Evolutionary conservation across 2,329 filamentous ascomycete genomes (phyloP).

Genomic region (Fusarium ramigenum): DNA sequence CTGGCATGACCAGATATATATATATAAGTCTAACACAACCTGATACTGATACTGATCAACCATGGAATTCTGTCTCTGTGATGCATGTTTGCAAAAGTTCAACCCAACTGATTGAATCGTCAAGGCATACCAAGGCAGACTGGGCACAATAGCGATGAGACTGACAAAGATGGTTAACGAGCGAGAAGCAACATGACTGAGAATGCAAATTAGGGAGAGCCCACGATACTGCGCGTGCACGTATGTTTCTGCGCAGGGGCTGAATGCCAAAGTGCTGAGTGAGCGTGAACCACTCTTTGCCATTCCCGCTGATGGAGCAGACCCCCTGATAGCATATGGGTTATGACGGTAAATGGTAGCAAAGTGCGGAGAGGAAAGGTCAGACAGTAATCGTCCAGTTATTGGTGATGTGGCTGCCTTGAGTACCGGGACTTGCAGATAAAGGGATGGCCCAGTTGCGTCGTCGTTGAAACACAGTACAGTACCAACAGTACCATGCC

Average conservation of each 20-base stretch:
- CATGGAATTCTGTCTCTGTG: conserved; percentile 17
- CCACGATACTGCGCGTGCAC: conserved; percentile 9
- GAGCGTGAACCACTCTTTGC: conserved; percentile 18
- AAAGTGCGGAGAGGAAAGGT: conserved; percentile 8
- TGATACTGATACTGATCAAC: conserved; percentile 41
- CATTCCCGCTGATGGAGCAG: conserved; percentile 17
- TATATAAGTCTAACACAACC: conserved; percentile 40
- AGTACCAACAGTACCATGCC: not conserved
- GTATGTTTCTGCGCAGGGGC: conserved; percentile 3
- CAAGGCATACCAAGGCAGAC: not conserved
- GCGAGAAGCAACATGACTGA: conserved; percentile 4
- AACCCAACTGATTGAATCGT: not conserved
- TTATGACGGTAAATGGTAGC: conserved; percentile 12
- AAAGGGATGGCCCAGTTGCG: not conserved
- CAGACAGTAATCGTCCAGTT: conserved; percentile 7
- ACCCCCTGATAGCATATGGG: conserved; percentile 14
- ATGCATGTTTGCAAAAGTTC: not conserved
- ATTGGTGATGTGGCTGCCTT: conserved; percentile 13
- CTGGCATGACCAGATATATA: conserved; percentile 32
- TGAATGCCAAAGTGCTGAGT: conserved; percentile 14
- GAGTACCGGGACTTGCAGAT: conserved; percentile 1
- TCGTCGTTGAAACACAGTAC: conserved; percentile 7
- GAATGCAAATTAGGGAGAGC: not conserved
- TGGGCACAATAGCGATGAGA: not conserved
- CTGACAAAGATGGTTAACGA: not conserved